These are phyloP conservation scores for Secale cereale DNA, from an alignment of 176 grass and related monocot species.

Conservation along the genomic window DNA sequence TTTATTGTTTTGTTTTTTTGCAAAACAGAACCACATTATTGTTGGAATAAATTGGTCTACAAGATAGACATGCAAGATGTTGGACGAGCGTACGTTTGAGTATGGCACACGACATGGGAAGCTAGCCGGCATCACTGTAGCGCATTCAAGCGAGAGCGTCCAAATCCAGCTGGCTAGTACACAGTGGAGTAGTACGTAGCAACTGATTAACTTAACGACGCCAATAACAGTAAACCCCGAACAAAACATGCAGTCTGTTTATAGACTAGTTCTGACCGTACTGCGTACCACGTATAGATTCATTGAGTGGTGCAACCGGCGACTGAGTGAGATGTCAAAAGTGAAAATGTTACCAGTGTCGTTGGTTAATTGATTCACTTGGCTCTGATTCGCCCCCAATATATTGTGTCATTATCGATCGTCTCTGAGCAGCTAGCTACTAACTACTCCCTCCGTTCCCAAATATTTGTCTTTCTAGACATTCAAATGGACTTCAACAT, in stretches of 20 bases:
- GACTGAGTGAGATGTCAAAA: background rate
- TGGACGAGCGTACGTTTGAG: background rate
- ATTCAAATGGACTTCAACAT: too few species aligned
- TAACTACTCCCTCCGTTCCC: too few species aligned
- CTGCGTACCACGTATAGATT: background rate
- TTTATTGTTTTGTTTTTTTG: background rate
- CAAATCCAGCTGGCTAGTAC: background rate
- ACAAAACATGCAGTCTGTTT: background rate
- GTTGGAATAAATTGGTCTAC: background rate
- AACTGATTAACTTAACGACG: background rate
- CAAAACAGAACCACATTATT: background rate
- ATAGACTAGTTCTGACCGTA: background rate
- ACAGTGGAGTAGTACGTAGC: background rate
- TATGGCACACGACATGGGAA: constrained; percentile 24
- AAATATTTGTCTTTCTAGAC: too few species aligned
- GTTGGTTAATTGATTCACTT: background rate
- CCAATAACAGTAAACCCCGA: background rate
- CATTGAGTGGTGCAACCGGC: background rate
- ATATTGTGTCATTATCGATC: background rate
- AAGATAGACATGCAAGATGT: background rate
- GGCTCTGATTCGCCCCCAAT: background rate
- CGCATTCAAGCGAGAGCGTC: constrained; percentile 15
- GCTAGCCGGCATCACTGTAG: constrained; percentile 8
- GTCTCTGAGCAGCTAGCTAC: background rate
- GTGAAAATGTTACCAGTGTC: background rate